These are phyloP conservation scores for Whalleya microplaca DNA, from an alignment of 2,329 filamentous ascomycete genomes.

Conservation along the genomic window DNA sequence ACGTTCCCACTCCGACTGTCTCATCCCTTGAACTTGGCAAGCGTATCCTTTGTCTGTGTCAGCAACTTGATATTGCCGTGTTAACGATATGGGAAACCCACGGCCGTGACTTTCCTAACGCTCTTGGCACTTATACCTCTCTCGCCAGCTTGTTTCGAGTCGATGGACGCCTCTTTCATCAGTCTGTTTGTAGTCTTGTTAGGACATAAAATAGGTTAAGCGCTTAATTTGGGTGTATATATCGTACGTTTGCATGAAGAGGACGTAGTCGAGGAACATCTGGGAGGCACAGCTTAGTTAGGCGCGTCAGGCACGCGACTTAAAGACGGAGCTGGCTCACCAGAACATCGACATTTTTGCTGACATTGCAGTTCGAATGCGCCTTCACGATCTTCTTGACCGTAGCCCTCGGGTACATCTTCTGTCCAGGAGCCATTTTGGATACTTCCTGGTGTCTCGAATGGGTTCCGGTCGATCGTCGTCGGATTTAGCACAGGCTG, in stretches of 20 bases:
- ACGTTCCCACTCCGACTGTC: not conserved
- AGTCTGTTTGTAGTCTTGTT: constrained; percentile 53
- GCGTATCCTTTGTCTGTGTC: constrained; percentile 54
- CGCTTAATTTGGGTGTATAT: not conserved
- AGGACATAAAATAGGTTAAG: constrained; percentile 1
- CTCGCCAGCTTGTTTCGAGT: constrained; percentile 74
- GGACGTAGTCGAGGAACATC: constrained; percentile 83
- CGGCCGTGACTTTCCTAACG: constrained; percentile 77
- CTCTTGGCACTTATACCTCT: constrained; percentile 74
- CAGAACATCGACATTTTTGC: constrained; percentile 84
- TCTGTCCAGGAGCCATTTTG: constrained; percentile 66
- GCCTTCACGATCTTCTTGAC: constrained; percentile 91
- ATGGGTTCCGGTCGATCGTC: not conserved
- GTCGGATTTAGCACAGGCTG: not conserved
- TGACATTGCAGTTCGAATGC: constrained; percentile 77
- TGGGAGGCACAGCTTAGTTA: constrained; percentile 40
- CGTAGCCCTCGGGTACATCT: constrained; percentile 81
- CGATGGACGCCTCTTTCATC: constrained; percentile 78
- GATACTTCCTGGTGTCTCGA: not conserved
- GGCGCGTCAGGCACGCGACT: constrained; percentile 34
- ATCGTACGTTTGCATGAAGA: constrained; percentile 72
- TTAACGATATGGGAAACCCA: constrained; percentile 44
- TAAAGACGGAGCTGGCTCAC: constrained; percentile 51
- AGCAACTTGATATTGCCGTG: not conserved
- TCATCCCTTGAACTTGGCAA: constrained; percentile 72